phyloP scores from a whole-genome alignment of 2,329 filamentous ascomycete genomes.

The Colletotrichum sp. region DNA sequence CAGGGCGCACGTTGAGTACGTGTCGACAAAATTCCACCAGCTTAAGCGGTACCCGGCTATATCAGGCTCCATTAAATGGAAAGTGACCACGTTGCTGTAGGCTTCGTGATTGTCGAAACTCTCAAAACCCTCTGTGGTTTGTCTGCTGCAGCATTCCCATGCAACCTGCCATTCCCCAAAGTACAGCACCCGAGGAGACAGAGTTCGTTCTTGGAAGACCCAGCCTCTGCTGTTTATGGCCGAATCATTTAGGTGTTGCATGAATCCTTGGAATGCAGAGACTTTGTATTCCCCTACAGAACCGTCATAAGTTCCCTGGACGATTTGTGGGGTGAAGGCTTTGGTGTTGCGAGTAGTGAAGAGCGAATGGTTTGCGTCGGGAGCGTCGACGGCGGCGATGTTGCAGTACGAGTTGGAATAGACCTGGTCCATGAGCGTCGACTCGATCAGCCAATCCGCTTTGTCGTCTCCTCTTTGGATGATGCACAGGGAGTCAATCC shows the following conservation, averaged over 20 bases:
- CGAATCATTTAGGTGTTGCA: neutral
- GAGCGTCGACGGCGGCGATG: neutral
- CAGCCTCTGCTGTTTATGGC: neutral
- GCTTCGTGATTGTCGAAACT: neutral
- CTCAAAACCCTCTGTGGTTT: neutral
- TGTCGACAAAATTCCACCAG: neutral
- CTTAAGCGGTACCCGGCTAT: neutral
- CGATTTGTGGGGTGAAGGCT: neutral
- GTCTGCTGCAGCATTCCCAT: neutral
- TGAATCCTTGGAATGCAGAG: neutral
- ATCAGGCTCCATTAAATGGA: neutral
- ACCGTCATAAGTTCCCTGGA: neutral
- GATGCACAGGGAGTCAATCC: neutral
- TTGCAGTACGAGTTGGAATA: neutral
- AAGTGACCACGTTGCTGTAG: accelerated
- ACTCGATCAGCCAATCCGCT: neutral
- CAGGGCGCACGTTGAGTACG: neutral
- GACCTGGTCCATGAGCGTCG: neutral
- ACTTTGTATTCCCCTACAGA: neutral
- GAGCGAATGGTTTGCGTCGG: neutral
- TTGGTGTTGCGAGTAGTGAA: neutral
- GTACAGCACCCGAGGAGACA: neutral
- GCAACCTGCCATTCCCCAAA: neutral
- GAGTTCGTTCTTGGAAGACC: neutral
- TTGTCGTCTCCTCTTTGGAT: neutral